A percentile compares a stretch with the other conserved stretches of the same genome.
These are phyloP conservation scores for Schizopora paradoxa DNA, from an alignment of 1,284 basidiomycete species.

Conservation along the genomic window DNA sequence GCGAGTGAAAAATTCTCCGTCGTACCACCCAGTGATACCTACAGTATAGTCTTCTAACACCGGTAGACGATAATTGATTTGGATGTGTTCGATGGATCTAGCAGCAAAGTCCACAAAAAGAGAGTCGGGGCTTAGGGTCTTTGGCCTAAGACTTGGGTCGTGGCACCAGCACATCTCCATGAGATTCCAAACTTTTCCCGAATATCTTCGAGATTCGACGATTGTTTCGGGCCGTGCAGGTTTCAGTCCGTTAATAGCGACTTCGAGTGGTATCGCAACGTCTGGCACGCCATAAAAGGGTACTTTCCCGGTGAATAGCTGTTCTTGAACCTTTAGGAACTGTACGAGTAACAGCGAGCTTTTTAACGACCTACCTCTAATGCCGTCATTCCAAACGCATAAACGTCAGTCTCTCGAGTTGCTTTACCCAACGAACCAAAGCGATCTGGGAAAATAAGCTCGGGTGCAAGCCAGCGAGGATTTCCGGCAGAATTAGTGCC, in stretches of 20 bases:
- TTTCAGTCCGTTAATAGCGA: neutral
- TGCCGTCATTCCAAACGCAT: neutral
- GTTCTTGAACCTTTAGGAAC: neutral
- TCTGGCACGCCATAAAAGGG: neutral
- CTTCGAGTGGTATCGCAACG: neutral
- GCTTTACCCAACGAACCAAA: neutral
- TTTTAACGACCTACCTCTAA: no score
- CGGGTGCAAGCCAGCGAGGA: neutral
- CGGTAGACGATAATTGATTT: no score
- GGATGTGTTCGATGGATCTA: no score
- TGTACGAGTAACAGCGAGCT: no score
- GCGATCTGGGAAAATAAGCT: neutral
- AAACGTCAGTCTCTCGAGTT: neutral
- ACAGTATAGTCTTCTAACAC: no score
- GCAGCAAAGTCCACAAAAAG: no score
- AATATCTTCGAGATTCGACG: neutral
- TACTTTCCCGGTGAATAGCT: neutral
- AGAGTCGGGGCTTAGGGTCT: no score
- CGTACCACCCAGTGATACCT: no score
- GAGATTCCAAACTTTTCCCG: neutral
- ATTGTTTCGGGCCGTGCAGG: neutral
- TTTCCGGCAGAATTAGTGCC: no score
- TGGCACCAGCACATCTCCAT: neutral
- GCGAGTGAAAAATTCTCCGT: no score
- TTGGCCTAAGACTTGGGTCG: neutral